phyloP scores from a whole-genome alignment of 2,329 filamentous ascomycete genomes.

The Hymenoscyphus linearis region DNA sequence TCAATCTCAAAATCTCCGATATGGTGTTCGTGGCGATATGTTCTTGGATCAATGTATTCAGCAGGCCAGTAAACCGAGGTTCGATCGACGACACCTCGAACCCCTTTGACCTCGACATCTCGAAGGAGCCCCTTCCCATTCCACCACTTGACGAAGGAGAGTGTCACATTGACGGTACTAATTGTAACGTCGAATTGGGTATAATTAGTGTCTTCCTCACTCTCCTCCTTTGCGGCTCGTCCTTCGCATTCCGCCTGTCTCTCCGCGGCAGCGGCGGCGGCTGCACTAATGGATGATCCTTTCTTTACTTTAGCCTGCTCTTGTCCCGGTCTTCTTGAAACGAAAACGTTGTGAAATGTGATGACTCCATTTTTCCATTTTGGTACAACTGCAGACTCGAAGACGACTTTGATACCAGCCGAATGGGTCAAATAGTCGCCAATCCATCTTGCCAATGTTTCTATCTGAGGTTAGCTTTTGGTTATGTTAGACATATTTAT shows the following conservation, averaged over 20 bases:
- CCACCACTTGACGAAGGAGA: conserved; percentile 99
- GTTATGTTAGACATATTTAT: too few species aligned
- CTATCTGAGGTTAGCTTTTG: conserved; percentile 39
- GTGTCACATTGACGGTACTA: conserved; percentile 88
- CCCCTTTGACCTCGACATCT: conserved; percentile 90
- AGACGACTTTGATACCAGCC: conserved; percentile 87
- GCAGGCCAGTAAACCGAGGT: conserved; percentile 71
- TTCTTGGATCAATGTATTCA: conserved; percentile 71
- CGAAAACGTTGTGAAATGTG: conserved; percentile 92
- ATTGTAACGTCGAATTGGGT: conserved; percentile 96
- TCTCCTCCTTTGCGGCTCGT: conserved; percentile 32
- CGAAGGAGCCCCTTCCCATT: conserved; percentile 88
- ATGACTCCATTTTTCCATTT: conserved; percentile 95
- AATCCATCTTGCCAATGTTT: conserved; percentile 88
- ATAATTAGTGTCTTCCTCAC: conserved; percentile 88
- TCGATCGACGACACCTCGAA: conserved; percentile 86
- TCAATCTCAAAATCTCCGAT: conserved; percentile 97
- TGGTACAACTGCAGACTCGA: conserved; percentile 95
- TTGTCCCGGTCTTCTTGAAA: conserved; percentile 85
- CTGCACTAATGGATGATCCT: conserved; percentile 78
- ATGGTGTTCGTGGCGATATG: conserved; percentile 80
- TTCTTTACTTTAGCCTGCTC: conserved; percentile 80
- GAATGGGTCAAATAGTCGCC: conserved; percentile 94
- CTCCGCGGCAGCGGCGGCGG: conserved; percentile 76
- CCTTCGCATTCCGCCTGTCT: conserved; percentile 47